Evolutionary conservation across 1,139 yeast species (phyloP), one percentile per base, ranked within the genome.

Genomic region (Blastobotrys indianensis): DNA sequence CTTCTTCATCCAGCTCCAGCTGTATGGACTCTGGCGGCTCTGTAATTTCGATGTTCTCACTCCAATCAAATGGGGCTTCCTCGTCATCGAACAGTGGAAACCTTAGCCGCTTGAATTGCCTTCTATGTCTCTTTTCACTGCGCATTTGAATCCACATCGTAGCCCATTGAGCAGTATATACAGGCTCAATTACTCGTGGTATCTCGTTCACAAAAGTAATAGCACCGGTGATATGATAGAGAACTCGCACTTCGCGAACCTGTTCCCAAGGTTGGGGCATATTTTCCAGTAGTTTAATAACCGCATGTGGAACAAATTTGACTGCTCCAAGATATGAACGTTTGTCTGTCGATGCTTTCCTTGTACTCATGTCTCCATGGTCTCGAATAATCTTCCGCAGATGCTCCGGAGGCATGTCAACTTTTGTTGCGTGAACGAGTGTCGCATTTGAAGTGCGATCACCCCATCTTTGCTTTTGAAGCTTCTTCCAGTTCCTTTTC

Each of bases 191-290:
- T 2, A 92, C 97, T 54, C 95, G 71, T 0, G 98, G 97, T 2
- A 77, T 74, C 62, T 92, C 97, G 61, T 92, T 83, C 20, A 94
- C 96, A 72, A 94, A 88, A 0, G 98, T 88, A 28, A 94, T 85
- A 11, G 98, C 97, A 12, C 98, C 98, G 0, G 94, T 80, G 16
- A 78, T 76, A 60, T 92, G 99, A 61, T 92, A 92, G 38, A 92
- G 66, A 7, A 92, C 97, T 51, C 78, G 80, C 10, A 94, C 98
- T 46, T 85, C 94, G 50, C 85, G 85, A 1, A 76, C 70, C 50
- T 79, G 78, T 63, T 94, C 97, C 99, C 99, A 94, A 1, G 99
- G 99, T 62, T 88, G 96, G 0, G 99, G 99, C 92, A 94, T 92
- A 58, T 88, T 90, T 60, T 94, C 98, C 41, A 94, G 62, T 32